Conservation (phyloP, 2,329 filamentous ascomycete species). For the Scedosporium dehoogii region DNA sequence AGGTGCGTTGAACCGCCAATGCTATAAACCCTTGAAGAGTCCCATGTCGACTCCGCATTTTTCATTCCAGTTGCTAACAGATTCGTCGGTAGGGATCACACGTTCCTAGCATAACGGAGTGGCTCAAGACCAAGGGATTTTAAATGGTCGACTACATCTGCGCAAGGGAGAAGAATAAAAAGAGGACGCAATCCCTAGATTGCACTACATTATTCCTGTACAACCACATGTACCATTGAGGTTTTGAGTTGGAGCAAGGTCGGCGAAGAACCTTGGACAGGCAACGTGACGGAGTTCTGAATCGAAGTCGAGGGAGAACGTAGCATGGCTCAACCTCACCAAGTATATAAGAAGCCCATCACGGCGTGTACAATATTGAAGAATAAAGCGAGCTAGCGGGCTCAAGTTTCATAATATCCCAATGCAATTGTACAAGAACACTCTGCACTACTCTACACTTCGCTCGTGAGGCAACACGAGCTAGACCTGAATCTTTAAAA, state of each 20-base stretch:
- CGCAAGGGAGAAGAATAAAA: too few relatives aligned
- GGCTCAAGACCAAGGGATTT: slow-evolving; percentile 25
- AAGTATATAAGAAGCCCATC: neutral
- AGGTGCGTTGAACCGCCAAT: slow-evolving; percentile 37
- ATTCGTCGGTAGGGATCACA: slow-evolving; percentile 2
- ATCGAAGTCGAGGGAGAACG: neutral
- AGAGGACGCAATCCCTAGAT: neutral
- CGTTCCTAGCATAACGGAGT: slow-evolving; percentile 11
- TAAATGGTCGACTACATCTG: slow-evolving; percentile 12
- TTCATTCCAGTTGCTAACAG: neutral
- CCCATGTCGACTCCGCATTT: neutral
- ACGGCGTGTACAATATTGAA: neutral
- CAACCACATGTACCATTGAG: neutral
- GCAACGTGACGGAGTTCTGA: neutral
- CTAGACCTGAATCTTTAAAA: neutral
- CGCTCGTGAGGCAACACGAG: neutral
- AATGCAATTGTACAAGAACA: slow-evolving; percentile 3
- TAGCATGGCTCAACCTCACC: neutral
- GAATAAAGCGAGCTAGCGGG: neutral
- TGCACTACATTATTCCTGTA: neutral
- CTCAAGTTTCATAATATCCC: neutral
- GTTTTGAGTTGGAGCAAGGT: neutral
- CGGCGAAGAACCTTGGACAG: neutral
- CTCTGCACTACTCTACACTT: neutral
- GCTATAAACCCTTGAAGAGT: neutral